A percentile compares a stretch with the other conserved stretches of the same genome.
Evolutionary conservation across 495 filamentous ascomycete genomes (phyloP).

Genomic region (Rostrohypoxylon terebratum): DNA sequence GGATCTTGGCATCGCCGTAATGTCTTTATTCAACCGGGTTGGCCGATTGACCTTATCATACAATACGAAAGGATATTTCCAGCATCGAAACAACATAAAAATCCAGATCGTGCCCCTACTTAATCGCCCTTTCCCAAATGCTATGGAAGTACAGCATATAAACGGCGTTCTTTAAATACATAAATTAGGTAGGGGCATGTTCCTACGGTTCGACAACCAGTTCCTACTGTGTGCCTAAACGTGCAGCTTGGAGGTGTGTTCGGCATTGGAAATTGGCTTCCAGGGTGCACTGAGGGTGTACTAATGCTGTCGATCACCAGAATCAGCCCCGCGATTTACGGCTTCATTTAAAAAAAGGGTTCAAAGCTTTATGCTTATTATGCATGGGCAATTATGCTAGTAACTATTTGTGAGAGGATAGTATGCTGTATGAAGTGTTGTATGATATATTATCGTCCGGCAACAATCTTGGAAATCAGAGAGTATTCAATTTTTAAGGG

Average conservation of each 20-base stretch:
- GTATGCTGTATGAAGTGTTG: neutral
- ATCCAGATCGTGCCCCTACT: neutral
- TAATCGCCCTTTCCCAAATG: neutral
- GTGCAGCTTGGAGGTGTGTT: neutral
- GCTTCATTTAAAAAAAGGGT: neutral
- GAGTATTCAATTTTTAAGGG: no score
- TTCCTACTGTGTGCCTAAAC: neutral
- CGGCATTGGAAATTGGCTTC: neutral
- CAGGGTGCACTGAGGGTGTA: neutral
- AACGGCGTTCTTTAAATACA: neutral
- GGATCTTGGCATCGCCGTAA: neutral
- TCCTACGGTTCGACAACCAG: neutral
- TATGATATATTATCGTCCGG: neutral
- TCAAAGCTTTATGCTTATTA: slow-evolving; percentile 4
- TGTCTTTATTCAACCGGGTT: neutral
- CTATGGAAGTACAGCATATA: neutral
- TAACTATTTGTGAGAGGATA: neutral
- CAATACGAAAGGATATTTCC: neutral
- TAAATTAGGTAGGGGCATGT: neutral
- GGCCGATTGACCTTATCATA: neutral
- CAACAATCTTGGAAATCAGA: neutral
- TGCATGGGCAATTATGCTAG: neutral
- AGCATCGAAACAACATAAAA: neutral
- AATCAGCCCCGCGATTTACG: neutral
- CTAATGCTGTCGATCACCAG: neutral